Base-by-base conservation (phyloP, 495 filamentous ascomycete genomes). In the Aspergillus wentii region DNA sequence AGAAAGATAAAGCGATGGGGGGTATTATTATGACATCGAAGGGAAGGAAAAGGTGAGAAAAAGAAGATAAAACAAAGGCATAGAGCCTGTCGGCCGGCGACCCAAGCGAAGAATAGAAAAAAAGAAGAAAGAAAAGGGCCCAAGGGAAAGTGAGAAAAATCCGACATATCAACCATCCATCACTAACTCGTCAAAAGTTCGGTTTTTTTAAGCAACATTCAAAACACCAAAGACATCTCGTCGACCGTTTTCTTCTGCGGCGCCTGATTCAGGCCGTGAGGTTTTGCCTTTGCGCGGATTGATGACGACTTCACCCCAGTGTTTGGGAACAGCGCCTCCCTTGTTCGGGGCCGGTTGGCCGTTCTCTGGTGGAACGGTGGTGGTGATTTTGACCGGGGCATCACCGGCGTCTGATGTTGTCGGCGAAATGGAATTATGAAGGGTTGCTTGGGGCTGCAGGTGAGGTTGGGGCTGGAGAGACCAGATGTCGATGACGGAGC, bases 401-500 rank as follows among this genome's bases (percentile, higher is more conserved):
- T 43, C 44, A n/a, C 49, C 43, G 22, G 47, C 36, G 10, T 48
- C 36, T 20, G 54, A 37, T 5, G 44, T 40, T 21, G 53, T 62
- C 6, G 54, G 48, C 6, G 67, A 63, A 6, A 48, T 48, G 28
- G 55, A 49, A 16, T 48, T 47, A 26, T 52, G 65, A 27, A 71
- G 61, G 18, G 68, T 68, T 30, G 68, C 68, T 38, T 58, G 65
- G 3, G 68, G 65, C 50, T 66, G 68, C 14, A 71, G 64, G 34
- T 69, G 66, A 17, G 65, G 61, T 61, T 71, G 68, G 3, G 68
- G 66, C 57, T 71, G 67, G 23, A 69, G 47, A 18, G 68, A 68
- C 68, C 68, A 71, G 48, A 71, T 71, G 40, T 71, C 68, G 37
- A 71, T 68, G 42, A 71, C 68, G 16, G 68, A 64, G 47, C 64